A percentile compares a stretch with the other conserved stretches of the same genome.
phyloP scores from a whole-genome alignment of 1,284 basidiomycete genomes.

The Afroboletus lepidellus region DNA sequence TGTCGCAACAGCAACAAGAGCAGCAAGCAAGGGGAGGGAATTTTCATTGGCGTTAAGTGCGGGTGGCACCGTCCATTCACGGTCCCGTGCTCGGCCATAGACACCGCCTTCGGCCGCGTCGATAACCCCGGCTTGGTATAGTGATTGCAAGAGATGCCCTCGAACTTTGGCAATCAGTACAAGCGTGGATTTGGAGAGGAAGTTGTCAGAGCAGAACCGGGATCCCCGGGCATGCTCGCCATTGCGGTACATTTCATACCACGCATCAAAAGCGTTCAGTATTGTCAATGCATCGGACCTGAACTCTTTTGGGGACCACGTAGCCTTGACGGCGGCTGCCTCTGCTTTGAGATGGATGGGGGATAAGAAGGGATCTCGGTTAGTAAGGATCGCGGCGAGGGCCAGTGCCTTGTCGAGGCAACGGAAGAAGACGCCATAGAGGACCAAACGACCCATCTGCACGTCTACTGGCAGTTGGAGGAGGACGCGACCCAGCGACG shows the following conservation, averaged over 20 bases:
- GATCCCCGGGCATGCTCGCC: slow-evolving; percentile 68
- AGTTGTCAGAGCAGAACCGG: slow-evolving; percentile 84
- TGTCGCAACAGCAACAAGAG: slow-evolving; percentile 81
- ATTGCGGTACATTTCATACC: slow-evolving; percentile 70
- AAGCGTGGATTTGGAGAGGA: slow-evolving; percentile 83
- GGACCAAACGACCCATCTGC: slow-evolving; percentile 85
- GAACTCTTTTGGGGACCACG: slow-evolving; percentile 80
- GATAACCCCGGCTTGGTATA: slow-evolving; percentile 83
- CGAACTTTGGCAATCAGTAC: slow-evolving; percentile 86
- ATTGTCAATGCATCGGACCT: slow-evolving; percentile 85
- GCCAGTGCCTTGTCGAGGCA: slow-evolving; percentile 90
- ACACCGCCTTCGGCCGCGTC: slow-evolving; percentile 70
- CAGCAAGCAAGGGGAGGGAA: slow-evolving; percentile 79
- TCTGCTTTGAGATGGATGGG: slow-evolving; percentile 71
- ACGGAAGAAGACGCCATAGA: slow-evolving; percentile 92
- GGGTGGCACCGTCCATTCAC: slow-evolving; percentile 52
- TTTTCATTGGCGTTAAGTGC: slow-evolving; percentile 76
- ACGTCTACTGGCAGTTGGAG: slow-evolving; percentile 90
- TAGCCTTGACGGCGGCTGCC: slow-evolving; percentile 71
- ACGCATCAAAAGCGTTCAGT: slow-evolving; percentile 80
- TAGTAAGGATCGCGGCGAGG: slow-evolving; percentile 86
- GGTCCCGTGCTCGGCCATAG: slow-evolving; percentile 26
- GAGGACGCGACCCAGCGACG: slow-evolving; percentile 85
- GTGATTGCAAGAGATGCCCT: slow-evolving; percentile 73
- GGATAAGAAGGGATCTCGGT: slow-evolving; percentile 88